Conservation (phyloP, 2,329 filamentous ascomycete species). For the Beauveria caledonica region DNA sequence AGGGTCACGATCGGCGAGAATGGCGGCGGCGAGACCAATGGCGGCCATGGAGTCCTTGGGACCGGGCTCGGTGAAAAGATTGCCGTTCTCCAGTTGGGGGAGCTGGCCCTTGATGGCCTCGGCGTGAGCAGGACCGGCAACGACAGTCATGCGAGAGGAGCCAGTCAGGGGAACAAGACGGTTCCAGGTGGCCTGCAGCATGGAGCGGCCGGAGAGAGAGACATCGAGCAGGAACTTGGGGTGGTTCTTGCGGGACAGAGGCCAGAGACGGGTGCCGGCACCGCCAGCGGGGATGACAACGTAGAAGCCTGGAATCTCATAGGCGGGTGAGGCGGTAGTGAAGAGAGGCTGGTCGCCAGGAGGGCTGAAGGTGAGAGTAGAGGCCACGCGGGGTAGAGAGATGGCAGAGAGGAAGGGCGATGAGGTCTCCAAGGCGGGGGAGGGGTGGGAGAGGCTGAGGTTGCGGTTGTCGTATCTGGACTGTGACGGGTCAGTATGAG, state of each 20-base stretch:
- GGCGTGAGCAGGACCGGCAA: slow-evolving; percentile 19
- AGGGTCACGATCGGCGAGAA: slow-evolving; percentile 18
- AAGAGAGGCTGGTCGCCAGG: slow-evolving; percentile 10
- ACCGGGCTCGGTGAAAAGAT: slow-evolving; percentile 21
- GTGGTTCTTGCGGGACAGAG: slow-evolving; percentile 20
- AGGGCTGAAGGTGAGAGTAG: slow-evolving; percentile 11
- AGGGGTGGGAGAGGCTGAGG: not conserved
- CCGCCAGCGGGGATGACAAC: slow-evolving; percentile 21
- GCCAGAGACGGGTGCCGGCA: slow-evolving; percentile 21
- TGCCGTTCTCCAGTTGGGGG: slow-evolving; percentile 16
- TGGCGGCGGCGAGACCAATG: slow-evolving; percentile 20
- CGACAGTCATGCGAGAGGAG: slow-evolving; percentile 19
- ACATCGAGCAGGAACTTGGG: slow-evolving; percentile 22
- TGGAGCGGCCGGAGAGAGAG: slow-evolving; percentile 19
- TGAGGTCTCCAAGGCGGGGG: slow-evolving; percentile 8
- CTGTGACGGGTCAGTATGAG: not conserved
- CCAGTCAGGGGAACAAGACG: slow-evolving; percentile 20
- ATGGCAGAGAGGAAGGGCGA: slow-evolving; percentile 12
- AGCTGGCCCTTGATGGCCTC: slow-evolving; percentile 19
- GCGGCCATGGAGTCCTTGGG: slow-evolving; percentile 22
- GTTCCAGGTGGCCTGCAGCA: slow-evolving; percentile 21
- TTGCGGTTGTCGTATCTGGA: slow-evolving; percentile 7
- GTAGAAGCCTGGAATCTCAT: slow-evolving; percentile 21
- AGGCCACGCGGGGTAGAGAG: slow-evolving; percentile 11
- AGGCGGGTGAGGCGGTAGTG: slow-evolving; percentile 13